phyloP scores from a whole-genome alignment of 257 asterid genomes.

The Solanum chiquidenum region DNA sequence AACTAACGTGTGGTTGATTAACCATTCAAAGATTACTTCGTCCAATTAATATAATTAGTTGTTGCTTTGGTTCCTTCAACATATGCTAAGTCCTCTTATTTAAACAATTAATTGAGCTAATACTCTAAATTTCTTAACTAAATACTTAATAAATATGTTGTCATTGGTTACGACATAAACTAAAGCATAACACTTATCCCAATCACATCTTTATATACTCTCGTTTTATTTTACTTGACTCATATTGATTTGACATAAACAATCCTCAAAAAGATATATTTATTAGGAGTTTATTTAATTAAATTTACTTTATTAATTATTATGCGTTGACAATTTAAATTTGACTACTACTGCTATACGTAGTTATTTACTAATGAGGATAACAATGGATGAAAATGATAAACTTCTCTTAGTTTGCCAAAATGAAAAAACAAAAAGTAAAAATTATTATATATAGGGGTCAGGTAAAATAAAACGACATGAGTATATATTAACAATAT shows the following conservation, averaged over 20 bases:
- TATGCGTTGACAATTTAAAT: too few relatives aligned
- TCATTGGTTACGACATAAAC: neutral
- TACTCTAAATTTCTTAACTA: neutral
- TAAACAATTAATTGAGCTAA: neutral
- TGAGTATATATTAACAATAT: neutral
- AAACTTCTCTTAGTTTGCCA: neutral
- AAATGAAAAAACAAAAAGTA: neutral
- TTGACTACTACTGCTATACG: neutral
- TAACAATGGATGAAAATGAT: neutral
- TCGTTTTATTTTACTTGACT: neutral
- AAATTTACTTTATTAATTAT: too few relatives aligned
- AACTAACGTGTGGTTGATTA: neutral
- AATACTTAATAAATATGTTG: neutral
- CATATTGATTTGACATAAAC: accelerated
- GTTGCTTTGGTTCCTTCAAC: neutral
- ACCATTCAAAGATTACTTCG: neutral
- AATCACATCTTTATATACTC: neutral
- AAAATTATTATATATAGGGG: neutral
- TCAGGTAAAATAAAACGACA: neutral
- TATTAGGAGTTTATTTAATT: neutral
- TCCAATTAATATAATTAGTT: neutral
- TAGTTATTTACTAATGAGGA: neutral
- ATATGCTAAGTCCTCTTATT: neutral
- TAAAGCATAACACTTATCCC: neutral
- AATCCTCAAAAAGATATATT: too few relatives aligned